Evolutionary conservation across 2,329 filamentous ascomycete genomes (phyloP).

Genomic region (Graphilbum sp.): DNA sequence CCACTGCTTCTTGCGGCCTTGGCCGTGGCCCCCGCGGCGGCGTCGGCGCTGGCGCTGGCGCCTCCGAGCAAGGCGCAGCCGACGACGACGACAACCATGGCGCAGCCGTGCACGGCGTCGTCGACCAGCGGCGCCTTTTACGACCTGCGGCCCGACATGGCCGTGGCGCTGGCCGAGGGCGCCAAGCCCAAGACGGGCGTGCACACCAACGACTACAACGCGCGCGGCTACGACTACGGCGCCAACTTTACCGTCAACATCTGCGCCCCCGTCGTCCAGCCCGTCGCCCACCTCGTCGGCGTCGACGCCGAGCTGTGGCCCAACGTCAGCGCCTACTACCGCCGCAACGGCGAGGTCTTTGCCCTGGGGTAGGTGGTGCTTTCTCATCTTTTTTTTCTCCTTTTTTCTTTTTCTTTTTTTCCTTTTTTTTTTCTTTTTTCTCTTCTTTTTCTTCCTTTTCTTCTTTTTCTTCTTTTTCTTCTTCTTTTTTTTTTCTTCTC

Average conservation of each 20-base stretch:
- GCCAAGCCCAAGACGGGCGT: constrained; percentile 25
- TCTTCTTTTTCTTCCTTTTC: too few relatives aligned
- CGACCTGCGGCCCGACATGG: constrained; percentile 39
- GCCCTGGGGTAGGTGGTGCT: constrained; percentile 51
- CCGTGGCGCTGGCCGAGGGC: constrained; percentile 25
- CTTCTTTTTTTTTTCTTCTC: too few relatives aligned
- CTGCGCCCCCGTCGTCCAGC: constrained; percentile 57
- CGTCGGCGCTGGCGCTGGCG: background rate
- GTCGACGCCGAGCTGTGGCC: constrained; percentile 43
- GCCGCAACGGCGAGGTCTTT: constrained; percentile 46
- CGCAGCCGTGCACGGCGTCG: constrained; percentile 36
- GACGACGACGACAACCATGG: constrained; percentile 18
- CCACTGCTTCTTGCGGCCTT: constrained; percentile 4
- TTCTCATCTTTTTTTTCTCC: too few relatives aligned
- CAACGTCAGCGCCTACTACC: constrained; percentile 70
- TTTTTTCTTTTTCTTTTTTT: too few relatives aligned
- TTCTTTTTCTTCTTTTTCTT: too few relatives aligned
- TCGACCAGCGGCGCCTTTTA: constrained; percentile 41
- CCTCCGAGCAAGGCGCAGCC: constrained; percentile 1
- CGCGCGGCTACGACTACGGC: constrained; percentile 59
- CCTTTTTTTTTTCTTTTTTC: too few relatives aligned
- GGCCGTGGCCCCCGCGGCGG: constrained; percentile 1
- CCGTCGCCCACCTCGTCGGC: constrained; percentile 46
- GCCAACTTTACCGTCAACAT: constrained; percentile 76
- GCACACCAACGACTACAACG: constrained; percentile 37